Conservation (phyloP, 208 protist species). For the Histomonas meleagridis region DNA sequence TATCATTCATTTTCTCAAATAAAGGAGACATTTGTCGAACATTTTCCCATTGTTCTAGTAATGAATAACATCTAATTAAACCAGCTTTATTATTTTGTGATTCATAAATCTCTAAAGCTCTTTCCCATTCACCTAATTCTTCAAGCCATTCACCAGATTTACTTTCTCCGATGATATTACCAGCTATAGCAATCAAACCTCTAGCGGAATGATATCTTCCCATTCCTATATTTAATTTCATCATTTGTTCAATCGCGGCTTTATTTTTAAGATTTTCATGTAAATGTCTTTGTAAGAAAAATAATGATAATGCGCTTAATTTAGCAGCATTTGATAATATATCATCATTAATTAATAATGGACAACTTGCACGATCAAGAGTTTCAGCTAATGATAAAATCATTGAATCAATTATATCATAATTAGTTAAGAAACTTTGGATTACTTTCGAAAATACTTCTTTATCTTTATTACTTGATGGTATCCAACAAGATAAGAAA, state of each 20-base stretch:
- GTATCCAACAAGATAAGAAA: neutral
- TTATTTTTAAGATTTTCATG: neutral
- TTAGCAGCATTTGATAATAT: neutral
- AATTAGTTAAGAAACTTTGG: neutral
- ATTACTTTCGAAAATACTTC: neutral
- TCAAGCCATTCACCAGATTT: neutral
- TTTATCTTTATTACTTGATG: neutral
- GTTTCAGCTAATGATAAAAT: neutral
- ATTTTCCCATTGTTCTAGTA: neutral
- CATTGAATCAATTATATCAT: neutral
- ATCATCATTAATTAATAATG: neutral
- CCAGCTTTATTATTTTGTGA: neutral
- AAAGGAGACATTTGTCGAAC: neutral
- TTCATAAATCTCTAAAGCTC: neutral
- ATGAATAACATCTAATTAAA: neutral
- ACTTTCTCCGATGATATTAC: neutral
- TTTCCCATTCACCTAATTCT: neutral
- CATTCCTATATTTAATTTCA: neutral
- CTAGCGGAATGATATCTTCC: neutral
- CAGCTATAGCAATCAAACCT: neutral
- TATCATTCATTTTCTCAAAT: neutral
- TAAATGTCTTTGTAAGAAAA: neutral
- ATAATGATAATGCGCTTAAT: neutral
- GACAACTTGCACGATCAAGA: neutral
- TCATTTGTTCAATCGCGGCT: neutral